phyloP scores from a whole-genome alignment of 305 asterid species.

The Coffea humblotiana region DNA sequence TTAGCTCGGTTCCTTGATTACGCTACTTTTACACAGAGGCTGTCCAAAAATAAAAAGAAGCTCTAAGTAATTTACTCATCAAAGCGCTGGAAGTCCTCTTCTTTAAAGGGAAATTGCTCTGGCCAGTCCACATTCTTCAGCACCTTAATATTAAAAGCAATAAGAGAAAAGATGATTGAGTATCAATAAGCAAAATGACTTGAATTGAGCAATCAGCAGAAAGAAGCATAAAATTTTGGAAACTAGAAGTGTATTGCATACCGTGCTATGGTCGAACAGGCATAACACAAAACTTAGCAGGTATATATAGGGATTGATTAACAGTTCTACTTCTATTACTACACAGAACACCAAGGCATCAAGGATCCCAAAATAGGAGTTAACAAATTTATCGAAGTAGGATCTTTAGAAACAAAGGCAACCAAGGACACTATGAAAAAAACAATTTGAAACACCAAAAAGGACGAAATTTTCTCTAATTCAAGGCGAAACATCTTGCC shows the following conservation, averaged over 20 bases:
- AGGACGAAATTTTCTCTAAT: background rate
- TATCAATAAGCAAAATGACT: background rate
- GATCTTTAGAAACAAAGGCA: background rate
- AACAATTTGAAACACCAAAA: background rate
- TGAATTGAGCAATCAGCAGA: background rate
- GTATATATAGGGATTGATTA: background rate
- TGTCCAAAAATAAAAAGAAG: background rate
- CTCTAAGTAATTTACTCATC: conserved; percentile 60
- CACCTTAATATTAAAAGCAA: conserved; percentile 40
- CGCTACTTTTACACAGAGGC: too few relatives aligned
- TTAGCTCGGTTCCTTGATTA: too few relatives aligned
- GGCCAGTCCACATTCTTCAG: conserved; percentile 94
- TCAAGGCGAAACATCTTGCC: background rate
- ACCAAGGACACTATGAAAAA: background rate
- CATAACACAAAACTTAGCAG: background rate
- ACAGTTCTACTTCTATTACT: background rate
- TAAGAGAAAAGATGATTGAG: background rate
- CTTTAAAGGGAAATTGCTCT: conserved; percentile 86
- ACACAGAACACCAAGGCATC: background rate
- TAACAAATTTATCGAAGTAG: background rate
- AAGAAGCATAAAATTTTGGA: background rate
- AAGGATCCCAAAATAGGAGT: background rate
- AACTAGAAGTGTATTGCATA: background rate
- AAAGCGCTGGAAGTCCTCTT: conserved; percentile 90
- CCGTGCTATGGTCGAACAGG: background rate